phyloP scores from a whole-genome alignment of 495 filamentous ascomycete species.

The Darksidea phi region DNA sequence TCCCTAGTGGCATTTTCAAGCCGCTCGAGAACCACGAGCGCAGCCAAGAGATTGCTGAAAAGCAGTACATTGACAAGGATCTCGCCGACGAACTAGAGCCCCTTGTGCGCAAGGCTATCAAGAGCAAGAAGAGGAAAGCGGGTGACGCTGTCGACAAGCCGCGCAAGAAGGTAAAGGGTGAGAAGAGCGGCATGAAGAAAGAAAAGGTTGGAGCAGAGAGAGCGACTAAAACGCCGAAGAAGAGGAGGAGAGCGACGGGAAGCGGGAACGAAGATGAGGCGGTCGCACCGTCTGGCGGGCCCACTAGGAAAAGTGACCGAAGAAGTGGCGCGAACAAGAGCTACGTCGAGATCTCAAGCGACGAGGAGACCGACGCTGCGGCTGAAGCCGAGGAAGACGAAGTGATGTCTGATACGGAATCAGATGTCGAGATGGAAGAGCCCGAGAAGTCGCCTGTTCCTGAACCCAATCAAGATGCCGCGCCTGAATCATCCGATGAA shows the following conservation, averaged over 20 bases:
- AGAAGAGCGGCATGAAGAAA: slow-evolving; percentile 39
- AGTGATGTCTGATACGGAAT: slow-evolving; percentile 16
- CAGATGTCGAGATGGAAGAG: slow-evolving; percentile 11
- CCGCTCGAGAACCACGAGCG: slow-evolving; percentile 71
- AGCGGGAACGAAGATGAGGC: slow-evolving; percentile 20
- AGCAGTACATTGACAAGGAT: slow-evolving; percentile 77
- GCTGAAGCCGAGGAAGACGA: slow-evolving; percentile 43
- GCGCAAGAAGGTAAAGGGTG: slow-evolving; percentile 47
- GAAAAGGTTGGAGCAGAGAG: slow-evolving; percentile 46
- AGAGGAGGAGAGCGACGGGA: slow-evolving; percentile 44
- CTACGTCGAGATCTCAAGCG: slow-evolving; percentile 58
- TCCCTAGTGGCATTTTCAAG: slow-evolving; percentile 75
- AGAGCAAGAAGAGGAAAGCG: slow-evolving; percentile 39
- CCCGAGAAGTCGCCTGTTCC: neutral
- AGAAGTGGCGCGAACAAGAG: slow-evolving; percentile 42
- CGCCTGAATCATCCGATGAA: neutral
- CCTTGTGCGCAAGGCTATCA: slow-evolving; percentile 50
- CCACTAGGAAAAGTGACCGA: slow-evolving; percentile 47
- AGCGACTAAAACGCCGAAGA: slow-evolving; percentile 46
- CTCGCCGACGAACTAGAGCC: slow-evolving; percentile 74
- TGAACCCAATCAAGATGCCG: neutral
- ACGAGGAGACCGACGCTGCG: slow-evolving; percentile 53
- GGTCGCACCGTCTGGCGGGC: slow-evolving; percentile 37
- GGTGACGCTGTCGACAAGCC: slow-evolving; percentile 9
- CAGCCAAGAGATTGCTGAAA: slow-evolving; percentile 79